phyloP scores from a whole-genome alignment of 1,284 basidiomycete species.

The Ustilago sp. region DNA sequence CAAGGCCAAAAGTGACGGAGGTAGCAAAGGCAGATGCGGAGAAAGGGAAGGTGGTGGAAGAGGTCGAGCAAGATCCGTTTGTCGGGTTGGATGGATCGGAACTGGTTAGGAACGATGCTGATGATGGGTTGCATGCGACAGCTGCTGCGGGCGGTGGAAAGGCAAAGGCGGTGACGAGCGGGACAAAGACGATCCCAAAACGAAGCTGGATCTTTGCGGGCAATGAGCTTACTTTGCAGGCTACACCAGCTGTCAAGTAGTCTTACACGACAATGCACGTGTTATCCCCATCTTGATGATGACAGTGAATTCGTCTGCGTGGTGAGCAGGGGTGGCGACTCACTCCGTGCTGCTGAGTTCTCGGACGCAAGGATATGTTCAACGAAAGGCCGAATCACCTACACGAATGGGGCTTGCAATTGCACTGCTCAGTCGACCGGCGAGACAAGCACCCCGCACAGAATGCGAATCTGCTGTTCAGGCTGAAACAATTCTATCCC shows the following conservation, averaged over 20 bases:
- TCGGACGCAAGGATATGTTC: too few species aligned
- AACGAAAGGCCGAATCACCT: too few species aligned
- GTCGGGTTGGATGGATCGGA: constrained; percentile 26
- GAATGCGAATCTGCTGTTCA: too few species aligned
- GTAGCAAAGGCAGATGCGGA: not conserved
- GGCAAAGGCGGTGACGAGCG: not conserved
- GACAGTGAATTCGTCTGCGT: not conserved
- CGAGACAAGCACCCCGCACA: too few species aligned
- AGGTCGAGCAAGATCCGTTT: constrained; percentile 34
- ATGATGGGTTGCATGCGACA: constrained; percentile 24
- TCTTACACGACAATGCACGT: not conserved
- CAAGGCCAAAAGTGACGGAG: constrained; percentile 9
- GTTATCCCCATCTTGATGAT: not conserved
- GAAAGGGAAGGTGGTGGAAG: constrained; percentile 7
- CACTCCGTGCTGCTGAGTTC: too few species aligned
- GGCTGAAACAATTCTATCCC: too few species aligned
- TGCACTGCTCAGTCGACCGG: not conserved
- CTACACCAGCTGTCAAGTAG: constrained; percentile 10
- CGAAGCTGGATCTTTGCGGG: constrained; percentile 21
- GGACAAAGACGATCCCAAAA: constrained; percentile 11
- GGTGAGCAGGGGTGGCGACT: too few species aligned
- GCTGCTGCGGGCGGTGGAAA: not conserved
- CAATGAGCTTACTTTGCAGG: constrained; percentile 1
- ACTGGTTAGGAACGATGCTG: constrained; percentile 30
- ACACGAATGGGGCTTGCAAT: not conserved